These are phyloP conservation scores for Geotrichum klebahnii DNA, from an alignment of 1,139 yeast species.

Conservation along the genomic window DNA sequence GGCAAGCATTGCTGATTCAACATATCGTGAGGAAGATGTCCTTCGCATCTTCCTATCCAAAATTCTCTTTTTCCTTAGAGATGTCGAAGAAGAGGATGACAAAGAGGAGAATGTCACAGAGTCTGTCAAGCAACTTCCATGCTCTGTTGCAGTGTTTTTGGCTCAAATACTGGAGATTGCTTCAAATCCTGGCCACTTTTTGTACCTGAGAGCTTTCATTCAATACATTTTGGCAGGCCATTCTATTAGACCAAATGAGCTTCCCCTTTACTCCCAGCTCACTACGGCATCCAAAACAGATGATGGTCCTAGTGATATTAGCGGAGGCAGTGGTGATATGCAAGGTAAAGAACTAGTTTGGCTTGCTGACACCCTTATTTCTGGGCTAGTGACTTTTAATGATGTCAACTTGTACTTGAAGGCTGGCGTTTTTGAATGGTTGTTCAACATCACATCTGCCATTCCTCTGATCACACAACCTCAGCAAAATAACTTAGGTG, in stretches of 20 bases:
- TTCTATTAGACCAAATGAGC: constrained; percentile 49
- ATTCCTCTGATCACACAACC: constrained; percentile 39
- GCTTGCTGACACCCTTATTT: constrained; percentile 53
- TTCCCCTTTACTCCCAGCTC: constrained; percentile 60
- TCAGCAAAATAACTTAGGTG: no score
- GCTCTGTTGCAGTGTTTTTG: constrained; percentile 47
- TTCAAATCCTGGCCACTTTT: constrained; percentile 62
- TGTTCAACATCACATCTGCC: constrained; percentile 49
- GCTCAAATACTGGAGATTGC: constrained; percentile 56
- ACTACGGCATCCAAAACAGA: constrained; percentile 45
- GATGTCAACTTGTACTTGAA: constrained; percentile 54
- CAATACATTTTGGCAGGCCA: constrained; percentile 47
- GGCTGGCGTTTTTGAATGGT: constrained; percentile 63
- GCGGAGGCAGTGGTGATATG: constrained; percentile 11
- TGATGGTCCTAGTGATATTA: constrained; percentile 30
- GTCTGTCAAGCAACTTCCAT: constrained; percentile 36
- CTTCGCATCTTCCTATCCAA: constrained; percentile 60
- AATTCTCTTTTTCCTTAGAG: constrained; percentile 49
- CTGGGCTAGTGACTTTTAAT: constrained; percentile 45
- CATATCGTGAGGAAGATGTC: constrained; percentile 58
- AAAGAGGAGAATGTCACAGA: no score
- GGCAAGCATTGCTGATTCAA: constrained; percentile 18
- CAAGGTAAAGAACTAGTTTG: constrained; percentile 58
- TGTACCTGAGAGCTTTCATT: constrained; percentile 62
- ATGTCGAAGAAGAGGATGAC: constrained; percentile 22